phyloP scores from a whole-genome alignment of 2,329 filamentous ascomycete genomes.

The Botrytis medusae region DNA sequence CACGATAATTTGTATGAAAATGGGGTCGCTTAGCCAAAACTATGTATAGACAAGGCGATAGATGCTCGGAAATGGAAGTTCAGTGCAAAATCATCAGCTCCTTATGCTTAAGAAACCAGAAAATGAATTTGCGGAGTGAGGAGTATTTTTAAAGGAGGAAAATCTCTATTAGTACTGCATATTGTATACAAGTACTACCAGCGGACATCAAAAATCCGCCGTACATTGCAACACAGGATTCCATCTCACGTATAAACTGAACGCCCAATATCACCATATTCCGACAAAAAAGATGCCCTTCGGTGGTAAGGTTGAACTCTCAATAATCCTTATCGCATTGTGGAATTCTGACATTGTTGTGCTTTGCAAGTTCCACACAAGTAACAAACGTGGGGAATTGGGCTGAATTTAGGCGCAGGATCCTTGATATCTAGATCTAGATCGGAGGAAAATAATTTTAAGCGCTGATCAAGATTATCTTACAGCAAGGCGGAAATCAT shows the following conservation, averaged over 20 bases:
- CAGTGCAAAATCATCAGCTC: not conserved
- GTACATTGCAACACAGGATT: conserved; percentile 7
- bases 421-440: not conserved
- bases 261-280: not conserved
- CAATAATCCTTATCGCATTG: not conserved
- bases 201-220: not conserved
- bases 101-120: not conserved
- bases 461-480: not conserved
- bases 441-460: not conserved
- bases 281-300: not conserved
- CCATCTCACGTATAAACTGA: not conserved
- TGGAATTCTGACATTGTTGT: not conserved
- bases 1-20: not conserved
- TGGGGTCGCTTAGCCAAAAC: not conserved
- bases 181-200: not conserved
- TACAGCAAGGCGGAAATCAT: not conserved
- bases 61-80: not conserved
- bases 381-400: not conserved
- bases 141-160: not conserved
- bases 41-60: not conserved
- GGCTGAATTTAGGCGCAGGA: not conserved
- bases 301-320: not conserved
- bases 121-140: not conserved
- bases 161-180: not conserved
- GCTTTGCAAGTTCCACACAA: not conserved